Evolutionary conservation across 106 monocot species (phyloP).

Genomic region (Apostasia shenzhenica): DNA sequence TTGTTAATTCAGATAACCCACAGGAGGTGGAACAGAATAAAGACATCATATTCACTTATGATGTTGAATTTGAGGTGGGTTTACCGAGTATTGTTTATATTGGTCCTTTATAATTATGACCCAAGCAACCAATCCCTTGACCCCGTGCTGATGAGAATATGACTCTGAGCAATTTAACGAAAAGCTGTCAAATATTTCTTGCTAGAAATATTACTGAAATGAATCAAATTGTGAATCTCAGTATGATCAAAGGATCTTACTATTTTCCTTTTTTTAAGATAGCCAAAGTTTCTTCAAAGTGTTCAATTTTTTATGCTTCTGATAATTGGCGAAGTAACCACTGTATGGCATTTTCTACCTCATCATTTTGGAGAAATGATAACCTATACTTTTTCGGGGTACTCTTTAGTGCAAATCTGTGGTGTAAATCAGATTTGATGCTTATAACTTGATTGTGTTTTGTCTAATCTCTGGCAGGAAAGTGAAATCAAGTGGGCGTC

Average conservation of each 20-base stretch:
- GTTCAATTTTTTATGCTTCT: not conserved
- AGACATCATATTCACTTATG: conserved; percentile 96
- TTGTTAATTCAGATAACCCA: conserved; percentile 69
- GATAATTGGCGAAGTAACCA: not conserved
- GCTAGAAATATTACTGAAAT: too few species aligned
- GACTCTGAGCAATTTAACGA: too few species aligned
- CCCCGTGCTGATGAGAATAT: too few species aligned
- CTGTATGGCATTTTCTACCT: not conserved
- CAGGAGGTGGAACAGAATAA: conserved; percentile 76
- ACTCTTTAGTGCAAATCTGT: too few species aligned
- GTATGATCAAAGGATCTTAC: too few species aligned
- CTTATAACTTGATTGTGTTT: not conserved
- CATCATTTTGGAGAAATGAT: not conserved
- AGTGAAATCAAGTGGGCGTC: conserved; percentile 97
- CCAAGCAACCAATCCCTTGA: too few species aligned
- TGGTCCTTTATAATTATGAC: too few species aligned
- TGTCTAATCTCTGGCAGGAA: conserved; percentile 33
- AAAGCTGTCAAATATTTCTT: too few species aligned
- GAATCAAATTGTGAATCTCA: too few species aligned
- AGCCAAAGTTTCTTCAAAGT: too few species aligned
- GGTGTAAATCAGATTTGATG: not conserved
- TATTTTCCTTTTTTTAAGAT: too few species aligned
- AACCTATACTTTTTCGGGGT: too few species aligned
- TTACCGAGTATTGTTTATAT: not conserved
- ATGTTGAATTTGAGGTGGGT: conserved; percentile 76